These are phyloP conservation scores for Asterionellopsis glacialis DNA, from an alignment of 108 stramenopile genomes.

Conservation along the genomic window DNA sequence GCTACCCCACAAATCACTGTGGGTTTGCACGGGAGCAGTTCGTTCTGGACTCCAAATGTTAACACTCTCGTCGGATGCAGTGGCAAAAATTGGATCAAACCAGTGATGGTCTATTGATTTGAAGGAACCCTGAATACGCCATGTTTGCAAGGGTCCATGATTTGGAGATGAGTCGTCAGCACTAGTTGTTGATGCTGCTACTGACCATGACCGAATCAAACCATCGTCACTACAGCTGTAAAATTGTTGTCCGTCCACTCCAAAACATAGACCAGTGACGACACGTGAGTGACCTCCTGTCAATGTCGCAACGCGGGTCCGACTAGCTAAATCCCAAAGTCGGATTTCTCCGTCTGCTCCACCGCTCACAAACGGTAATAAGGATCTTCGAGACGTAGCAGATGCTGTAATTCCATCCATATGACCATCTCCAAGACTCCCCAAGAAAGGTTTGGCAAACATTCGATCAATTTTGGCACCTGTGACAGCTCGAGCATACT, in stretches of 20 bases:
- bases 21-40: conserved; percentile 72
- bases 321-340: conserved; percentile 92
- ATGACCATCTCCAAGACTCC: conserved; percentile 91
- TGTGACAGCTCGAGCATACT: conserved; percentile 92
- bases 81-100: conserved; percentile 77
- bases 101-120: conserved; percentile 95
- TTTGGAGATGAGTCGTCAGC: neutral
- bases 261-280: conserved; percentile 71
- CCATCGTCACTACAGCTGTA: conserved; percentile 93
- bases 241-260: conserved; percentile 69
- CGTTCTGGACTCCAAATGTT: conserved; percentile 90
- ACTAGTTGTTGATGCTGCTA: conserved; percentile 8
- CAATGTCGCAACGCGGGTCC: conserved; percentile 70
- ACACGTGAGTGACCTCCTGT: conserved; percentile 66
- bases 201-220: conserved; percentile 66
- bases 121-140: conserved; percentile 61
- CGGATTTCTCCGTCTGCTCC: conserved; percentile 90
- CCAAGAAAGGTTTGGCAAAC: conserved; percentile 93
- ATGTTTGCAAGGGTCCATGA: conserved; percentile 38
- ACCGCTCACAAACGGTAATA: conserved; percentile 88
- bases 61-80: conserved; percentile 87
- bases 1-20: conserved; percentile 85
- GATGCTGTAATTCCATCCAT: conserved; percentile 86
- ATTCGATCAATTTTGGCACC: conserved; percentile 97
- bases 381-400: conserved; percentile 60